Conservation (phyloP, 148 eudicot genomes). For the Spergularia marina region DNA sequence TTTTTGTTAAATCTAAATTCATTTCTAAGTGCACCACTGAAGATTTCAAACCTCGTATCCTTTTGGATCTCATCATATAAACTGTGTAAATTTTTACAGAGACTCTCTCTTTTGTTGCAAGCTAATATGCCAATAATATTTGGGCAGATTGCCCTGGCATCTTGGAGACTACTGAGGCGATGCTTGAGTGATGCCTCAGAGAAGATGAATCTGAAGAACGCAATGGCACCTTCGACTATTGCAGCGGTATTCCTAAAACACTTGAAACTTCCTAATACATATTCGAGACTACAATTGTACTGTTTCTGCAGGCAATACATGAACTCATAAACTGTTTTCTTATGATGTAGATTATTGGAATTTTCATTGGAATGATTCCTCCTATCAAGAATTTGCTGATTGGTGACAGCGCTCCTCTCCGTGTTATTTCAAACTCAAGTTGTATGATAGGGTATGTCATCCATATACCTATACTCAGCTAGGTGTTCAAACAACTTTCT, state of each 20-base stretch:
- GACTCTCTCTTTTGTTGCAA: neutral
- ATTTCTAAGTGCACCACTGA: no score
- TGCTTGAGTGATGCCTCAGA: constrained; percentile 11
- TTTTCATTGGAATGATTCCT: constrained; percentile 27
- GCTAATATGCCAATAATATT: neutral
- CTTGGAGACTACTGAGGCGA: constrained; percentile 19
- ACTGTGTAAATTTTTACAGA: neutral
- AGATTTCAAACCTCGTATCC: neutral
- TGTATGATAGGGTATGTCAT: constrained; percentile 31
- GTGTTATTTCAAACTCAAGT: constrained; percentile 26
- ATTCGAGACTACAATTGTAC: neutral
- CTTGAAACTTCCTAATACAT: neutral
- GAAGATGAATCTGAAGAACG: constrained; percentile 34
- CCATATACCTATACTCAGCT: neutral
- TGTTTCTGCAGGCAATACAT: neutral
- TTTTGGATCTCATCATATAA: no score
- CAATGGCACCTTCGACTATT: constrained; percentile 39
- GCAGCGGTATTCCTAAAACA: constrained; percentile 32
- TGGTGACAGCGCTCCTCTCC: constrained; percentile 32
- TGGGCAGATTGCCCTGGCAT: constrained; percentile 25
- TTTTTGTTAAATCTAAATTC: no score
- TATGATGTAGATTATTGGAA: constrained; percentile 24
- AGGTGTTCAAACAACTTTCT: no score
- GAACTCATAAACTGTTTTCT: constrained; percentile 1
- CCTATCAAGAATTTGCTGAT: constrained; percentile 22